Percentiles rank a stretch among this genome's conserved stretches.
Evolutionary conservation across 2,329 filamentous ascomycete species (phyloP).

Genomic region (Phialemonium atrogriseum): DNA sequence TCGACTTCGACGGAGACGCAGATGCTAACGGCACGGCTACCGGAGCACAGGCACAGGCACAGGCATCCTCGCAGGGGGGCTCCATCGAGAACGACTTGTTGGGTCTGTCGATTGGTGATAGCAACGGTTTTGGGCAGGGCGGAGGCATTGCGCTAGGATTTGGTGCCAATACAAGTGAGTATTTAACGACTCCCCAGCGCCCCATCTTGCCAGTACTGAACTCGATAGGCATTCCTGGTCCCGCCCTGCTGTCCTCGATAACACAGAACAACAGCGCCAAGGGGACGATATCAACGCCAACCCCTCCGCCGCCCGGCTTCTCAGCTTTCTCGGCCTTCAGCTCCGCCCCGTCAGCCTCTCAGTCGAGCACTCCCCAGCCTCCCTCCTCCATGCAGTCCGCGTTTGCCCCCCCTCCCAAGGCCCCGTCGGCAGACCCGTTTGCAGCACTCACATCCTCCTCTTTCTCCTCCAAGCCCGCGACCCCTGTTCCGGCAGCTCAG

Average conservation of each 20-base stretch:
- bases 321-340: constrained; percentile 48
- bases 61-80: constrained; percentile 46
- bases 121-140: constrained; percentile 57
- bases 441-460: constrained; percentile 36
- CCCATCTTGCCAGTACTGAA: constrained; percentile 14
- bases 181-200: not conserved
- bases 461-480: constrained; percentile 27
- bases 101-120: constrained; percentile 72
- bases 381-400: constrained; percentile 36
- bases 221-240: constrained; percentile 52
- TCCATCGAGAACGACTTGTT: constrained; percentile 85
- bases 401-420: constrained; percentile 34
- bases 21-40: constrained; percentile 39
- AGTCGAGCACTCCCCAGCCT: constrained; percentile 46
- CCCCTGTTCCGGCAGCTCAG: constrained; percentile 20
- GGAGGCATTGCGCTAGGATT: constrained; percentile 81
- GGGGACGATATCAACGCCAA: constrained; percentile 27
- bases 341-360: constrained; percentile 39
- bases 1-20: constrained; percentile 72
- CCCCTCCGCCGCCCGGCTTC: constrained; percentile 34
- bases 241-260: constrained; percentile 55
- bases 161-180: constrained; percentile 59
- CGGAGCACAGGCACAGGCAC: constrained; percentile 26
- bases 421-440: constrained; percentile 40
- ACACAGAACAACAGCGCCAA: constrained; percentile 53